These are phyloP conservation scores for Lizanozyma gosingica DNA, from an alignment of 1,139 yeast genomes.

Conservation along the genomic window DNA sequence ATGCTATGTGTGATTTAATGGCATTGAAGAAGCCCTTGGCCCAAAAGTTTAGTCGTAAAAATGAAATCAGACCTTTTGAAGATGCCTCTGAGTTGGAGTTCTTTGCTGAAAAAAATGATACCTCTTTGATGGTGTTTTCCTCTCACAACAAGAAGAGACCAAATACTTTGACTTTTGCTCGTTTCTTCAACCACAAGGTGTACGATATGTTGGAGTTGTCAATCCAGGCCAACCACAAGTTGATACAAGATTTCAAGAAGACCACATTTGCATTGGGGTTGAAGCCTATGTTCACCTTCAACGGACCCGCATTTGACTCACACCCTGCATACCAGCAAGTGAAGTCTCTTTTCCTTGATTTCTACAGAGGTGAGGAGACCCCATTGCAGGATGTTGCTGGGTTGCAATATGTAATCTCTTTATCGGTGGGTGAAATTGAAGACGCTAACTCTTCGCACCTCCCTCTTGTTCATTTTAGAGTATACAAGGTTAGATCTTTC, in stretches of 20 bases:
- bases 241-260: constrained; percentile 73
- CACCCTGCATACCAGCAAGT: constrained; percentile 82
- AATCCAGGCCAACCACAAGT: constrained; percentile 58
- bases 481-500: constrained; percentile 74
- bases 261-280: constrained; percentile 79
- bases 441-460: constrained; percentile 46
- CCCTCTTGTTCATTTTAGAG: constrained; percentile 84
- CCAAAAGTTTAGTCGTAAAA: constrained; percentile 80
- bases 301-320: constrained; percentile 84
- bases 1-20: constrained; percentile 82
- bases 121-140: constrained; percentile 76
- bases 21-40: constrained; percentile 88
- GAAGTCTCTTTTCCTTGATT: constrained; percentile 83
- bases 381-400: constrained; percentile 91
- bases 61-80: constrained; percentile 88
- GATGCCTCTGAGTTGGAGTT: constrained; percentile 83
- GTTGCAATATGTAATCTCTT: constrained; percentile 77
- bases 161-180: constrained; percentile 74
- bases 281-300: constrained; percentile 90
- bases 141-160: constrained; percentile 88
- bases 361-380: constrained; percentile 81
- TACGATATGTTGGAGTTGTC: constrained; percentile 92
- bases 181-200: constrained; percentile 84
- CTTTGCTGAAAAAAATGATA: constrained; percentile 88
- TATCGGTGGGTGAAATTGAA: constrained; percentile 65